Evolutionary conservation across 2,329 filamentous ascomycete species (phyloP), one percentile per base, ranked within the genome.

Genomic region (Calonectria pseudoturangicola): DNA sequence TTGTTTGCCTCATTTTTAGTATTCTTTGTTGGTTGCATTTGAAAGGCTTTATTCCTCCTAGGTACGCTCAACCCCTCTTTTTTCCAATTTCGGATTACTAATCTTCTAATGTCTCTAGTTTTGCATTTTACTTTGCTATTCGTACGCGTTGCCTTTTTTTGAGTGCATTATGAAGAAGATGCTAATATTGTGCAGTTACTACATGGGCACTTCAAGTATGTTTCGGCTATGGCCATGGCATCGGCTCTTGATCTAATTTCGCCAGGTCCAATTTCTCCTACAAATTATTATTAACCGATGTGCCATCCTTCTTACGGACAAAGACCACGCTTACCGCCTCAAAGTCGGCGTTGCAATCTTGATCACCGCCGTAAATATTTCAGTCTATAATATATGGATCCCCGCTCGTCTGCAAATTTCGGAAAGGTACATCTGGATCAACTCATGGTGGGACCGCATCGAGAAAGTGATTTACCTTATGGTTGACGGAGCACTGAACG

Each of bases 1-100:
- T 82, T 1, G 84, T 85, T 4, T 87, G 84, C 13, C 79, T 86
- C 13, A 73, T 81, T 10, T 88, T 88, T 47, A 84, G 82, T 7
- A 72, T 87, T 28, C 82, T 88, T 33, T 81, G 79, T 36, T 77
- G 76, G 6, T 33, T 81, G 71, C 75, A 81, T 71, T 65, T 81
- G 18, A 54, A 77, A 16, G 69, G 64, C 18, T 47, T 73, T 47
- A 79, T 81, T 63, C 77, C 79, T 27, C 77, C 80, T 3, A 79
- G 78, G 79, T 81, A 4, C 65, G 78, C 62, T 10, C 6, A 9
- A 1, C 5, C 18, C 27, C 16, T 21, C 25, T 30, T 12, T 13
- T 12, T n/a, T 16, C 18, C 4, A 7, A 5, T 48, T 41, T 0
- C 16, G 6, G 4, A 16, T 18, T 27, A 43, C 75, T 80, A 18